A percentile compares a stretch with the other conserved stretches of the same genome.
Conservation (phyloP, 208 protist genomes). For the Acanthamoeba lenticulata region DNA sequence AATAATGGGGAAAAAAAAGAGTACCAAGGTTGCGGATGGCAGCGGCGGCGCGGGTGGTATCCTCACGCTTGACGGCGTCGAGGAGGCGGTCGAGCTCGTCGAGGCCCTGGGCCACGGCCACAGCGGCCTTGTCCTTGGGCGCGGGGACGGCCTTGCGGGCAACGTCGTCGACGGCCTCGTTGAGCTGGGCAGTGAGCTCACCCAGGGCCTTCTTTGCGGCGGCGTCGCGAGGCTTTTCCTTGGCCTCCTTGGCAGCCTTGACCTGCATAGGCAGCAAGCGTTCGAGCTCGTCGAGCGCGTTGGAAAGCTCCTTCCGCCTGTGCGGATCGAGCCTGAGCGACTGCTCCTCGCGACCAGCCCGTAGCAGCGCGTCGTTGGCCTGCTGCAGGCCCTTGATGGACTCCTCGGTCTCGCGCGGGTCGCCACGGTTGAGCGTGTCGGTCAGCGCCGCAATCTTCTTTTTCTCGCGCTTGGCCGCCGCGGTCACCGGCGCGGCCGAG, state of each 20-base stretch:
- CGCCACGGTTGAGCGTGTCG: not conserved
- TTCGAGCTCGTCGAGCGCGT: slow-evolving; percentile 51
- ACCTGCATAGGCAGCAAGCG: not conserved
- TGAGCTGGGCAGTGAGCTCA: not conserved
- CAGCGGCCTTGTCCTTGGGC: slow-evolving; percentile 22
- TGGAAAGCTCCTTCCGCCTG: slow-evolving; percentile 36
- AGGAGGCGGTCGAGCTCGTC: slow-evolving; percentile 51
- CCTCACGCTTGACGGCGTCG: not conserved
- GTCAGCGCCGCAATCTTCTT: not conserved
- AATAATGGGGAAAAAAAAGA: not conserved
- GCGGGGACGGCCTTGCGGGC: not conserved
- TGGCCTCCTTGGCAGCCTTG: slow-evolving; percentile 44
- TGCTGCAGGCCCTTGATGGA: not conserved
- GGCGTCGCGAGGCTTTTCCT: slow-evolving; percentile 38
- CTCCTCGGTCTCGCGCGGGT: not conserved
- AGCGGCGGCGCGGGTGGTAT: not conserved
- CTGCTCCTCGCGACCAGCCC: not conserved
- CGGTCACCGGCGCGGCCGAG: not conserved
- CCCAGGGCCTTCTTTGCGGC: not conserved
- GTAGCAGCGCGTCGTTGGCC: slow-evolving; percentile 23
- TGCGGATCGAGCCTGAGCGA: slow-evolving; percentile 29
- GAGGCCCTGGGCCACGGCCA: not conserved
- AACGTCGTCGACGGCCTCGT: not conserved
- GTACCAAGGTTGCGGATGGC: not conserved
- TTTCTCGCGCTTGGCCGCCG: slow-evolving; percentile 4